Evolutionary conservation across 169 alveolate genomes (phyloP).

Genomic region (Plasmodium gonderi): DNA sequence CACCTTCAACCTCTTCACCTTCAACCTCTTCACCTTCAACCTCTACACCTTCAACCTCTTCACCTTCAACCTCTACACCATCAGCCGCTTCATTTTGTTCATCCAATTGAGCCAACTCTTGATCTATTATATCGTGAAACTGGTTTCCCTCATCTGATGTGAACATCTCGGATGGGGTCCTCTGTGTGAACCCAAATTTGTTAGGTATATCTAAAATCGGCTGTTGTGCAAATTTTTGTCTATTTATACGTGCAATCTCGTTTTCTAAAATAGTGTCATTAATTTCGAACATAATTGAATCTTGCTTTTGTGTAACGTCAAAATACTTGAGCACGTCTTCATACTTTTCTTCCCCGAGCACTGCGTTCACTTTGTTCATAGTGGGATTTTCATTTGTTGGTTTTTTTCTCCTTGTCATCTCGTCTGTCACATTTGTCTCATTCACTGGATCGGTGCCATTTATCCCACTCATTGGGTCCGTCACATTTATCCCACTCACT

Average conservation of each 20-base stretch:
- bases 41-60: background rate
- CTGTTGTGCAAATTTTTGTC: too few species aligned
- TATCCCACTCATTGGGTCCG: too few species aligned
- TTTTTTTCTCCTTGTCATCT: background rate
- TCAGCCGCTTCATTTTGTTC: background rate
- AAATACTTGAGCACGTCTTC: slow-evolving; percentile 41
- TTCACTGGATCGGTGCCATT: too few species aligned
- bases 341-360: background rate
- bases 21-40: background rate
- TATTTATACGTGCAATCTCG: too few species aligned
- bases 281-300: slow-evolving; percentile 42
- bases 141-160: background rate
- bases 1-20: background rate
- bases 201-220: too few species aligned
- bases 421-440: too few species aligned
- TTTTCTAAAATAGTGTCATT: slow-evolving; percentile 14
- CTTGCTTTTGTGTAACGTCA: slow-evolving; percentile 37
- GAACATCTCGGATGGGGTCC: too few species aligned
- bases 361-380: background rate
- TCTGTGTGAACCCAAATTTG: too few species aligned
- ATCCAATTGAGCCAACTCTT: background rate
- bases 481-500: too few species aligned
- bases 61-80: background rate
- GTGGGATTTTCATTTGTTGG: too few species aligned
- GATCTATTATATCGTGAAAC: background rate